Evolutionary conservation across 768 basidiomycete genomes (phyloP), one percentile per base, ranked within the genome.

Genomic region (Calocybe cyanea): DNA sequence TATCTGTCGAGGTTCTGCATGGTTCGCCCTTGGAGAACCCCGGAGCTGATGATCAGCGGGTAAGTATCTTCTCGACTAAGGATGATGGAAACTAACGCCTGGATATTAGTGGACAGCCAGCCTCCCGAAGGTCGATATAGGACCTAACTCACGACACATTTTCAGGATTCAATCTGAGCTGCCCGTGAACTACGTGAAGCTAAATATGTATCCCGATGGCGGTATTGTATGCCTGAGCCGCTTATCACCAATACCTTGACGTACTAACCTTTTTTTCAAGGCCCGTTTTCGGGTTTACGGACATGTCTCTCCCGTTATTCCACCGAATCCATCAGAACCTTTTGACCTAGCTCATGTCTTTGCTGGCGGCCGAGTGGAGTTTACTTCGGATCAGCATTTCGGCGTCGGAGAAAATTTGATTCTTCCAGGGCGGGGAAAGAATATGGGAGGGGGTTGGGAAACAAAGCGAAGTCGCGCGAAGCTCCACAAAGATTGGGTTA

Each of bases 401-500:
- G 94, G 93, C 17, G 78, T 87, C 8, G 95, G 93, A 3, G 78
- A 84, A 3, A 98, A 99, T 63, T 69, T 99, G 49, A 81, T 97
- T 38, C 71, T 96, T 31, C 94, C 95, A 1, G 95, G 95, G 21
- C 69, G 94, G 63, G 95, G 90, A 20, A 84, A 83, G 60, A 86
- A 95, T 57, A 99, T 99, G 92, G 83, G 93, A 4, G 94, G 96
- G 59, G 96, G 96, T 3, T 99, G 96, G 96, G 96, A 99, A 67
- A 98, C 95, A 2, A 92, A 87, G 62, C 76, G 96, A 50, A 94
- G 87, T 57, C 75, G 90, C 43, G 72, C 68, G 34, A 76, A 76
- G 43, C 91, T 77, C 31, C 92, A 93, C 65, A 88, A 81, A 38
- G 94, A 98, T 57, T 97, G 92, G 89, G 89, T 79, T 4, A 77